phyloP scores from a whole-genome alignment of 805 yeast genomes.

The Metschnikowia bowlesiae region DNA sequence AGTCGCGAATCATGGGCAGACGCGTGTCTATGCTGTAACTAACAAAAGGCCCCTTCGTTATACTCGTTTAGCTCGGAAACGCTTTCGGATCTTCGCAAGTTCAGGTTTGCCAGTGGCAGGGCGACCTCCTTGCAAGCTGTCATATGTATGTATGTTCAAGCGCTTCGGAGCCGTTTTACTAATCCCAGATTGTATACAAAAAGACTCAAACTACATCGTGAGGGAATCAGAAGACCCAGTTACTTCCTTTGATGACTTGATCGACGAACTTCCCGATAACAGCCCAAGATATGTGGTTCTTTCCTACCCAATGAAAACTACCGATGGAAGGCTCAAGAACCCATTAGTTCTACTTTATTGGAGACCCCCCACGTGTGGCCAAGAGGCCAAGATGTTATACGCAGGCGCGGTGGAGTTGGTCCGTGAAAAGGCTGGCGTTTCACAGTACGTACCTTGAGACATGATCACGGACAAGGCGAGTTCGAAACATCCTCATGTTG shows the following conservation, averaged over 20 bases:
- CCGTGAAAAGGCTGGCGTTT: slow-evolving; percentile 75
- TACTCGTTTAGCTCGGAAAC: slow-evolving; percentile 65
- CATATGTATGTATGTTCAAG: slow-evolving; percentile 42
- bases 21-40: neutral
- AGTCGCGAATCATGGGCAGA: neutral
- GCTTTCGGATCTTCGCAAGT: slow-evolving; percentile 56
- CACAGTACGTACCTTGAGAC: slow-evolving; percentile 35
- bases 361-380: slow-evolving; percentile 83
- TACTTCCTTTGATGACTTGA: slow-evolving; percentile 53
- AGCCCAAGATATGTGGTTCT: slow-evolving; percentile 71
- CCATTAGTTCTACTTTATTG: slow-evolving; percentile 84
- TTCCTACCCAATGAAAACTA: slow-evolving; percentile 65
- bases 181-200: slow-evolving; percentile 49
- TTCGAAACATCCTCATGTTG: neutral
- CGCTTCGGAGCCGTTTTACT: neutral
- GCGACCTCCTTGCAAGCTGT: slow-evolving; percentile 57
- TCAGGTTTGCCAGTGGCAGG: slow-evolving; percentile 69
- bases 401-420: slow-evolving; percentile 87
- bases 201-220: slow-evolving; percentile 47
- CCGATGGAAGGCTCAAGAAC: slow-evolving; percentile 68
- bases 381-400: slow-evolving; percentile 77
- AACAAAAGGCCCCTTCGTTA: slow-evolving; percentile 34
- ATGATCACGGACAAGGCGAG: neutral
- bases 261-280: slow-evolving; percentile 77
- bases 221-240: slow-evolving; percentile 46